Conservation (phyloP, 441 rosid species). For the Viola pubescens region DNA sequence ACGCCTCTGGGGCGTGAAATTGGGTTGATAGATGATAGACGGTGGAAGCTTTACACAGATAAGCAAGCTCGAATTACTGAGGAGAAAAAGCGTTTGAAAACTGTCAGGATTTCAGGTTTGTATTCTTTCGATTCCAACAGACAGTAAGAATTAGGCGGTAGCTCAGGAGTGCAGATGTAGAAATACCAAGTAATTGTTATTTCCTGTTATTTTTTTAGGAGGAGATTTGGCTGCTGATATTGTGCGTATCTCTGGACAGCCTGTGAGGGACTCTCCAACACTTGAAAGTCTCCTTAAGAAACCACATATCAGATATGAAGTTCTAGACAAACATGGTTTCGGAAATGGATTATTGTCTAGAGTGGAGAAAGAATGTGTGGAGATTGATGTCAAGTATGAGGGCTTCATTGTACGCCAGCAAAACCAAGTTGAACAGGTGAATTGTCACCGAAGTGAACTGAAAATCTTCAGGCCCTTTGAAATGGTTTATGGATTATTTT, state of each 20-base stretch:
- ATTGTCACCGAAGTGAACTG: not conserved
- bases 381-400: slow-evolving; percentile 88
- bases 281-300: slow-evolving; percentile 85
- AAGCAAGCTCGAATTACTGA: slow-evolving; percentile 76
- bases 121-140: slow-evolving; percentile 4
- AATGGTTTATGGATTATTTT: not conserved
- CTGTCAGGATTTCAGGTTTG: slow-evolving; percentile 78
- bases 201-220: slow-evolving; percentile 35
- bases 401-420: slow-evolving; percentile 89
- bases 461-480: not conserved
- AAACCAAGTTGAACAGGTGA: slow-evolving; percentile 79
- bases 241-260: slow-evolving; percentile 60
- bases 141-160: not conserved
- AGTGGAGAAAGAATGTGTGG: slow-evolving; percentile 83
- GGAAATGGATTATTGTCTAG: slow-evolving; percentile 61
- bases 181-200: not conserved
- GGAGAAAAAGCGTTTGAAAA: slow-evolving; percentile 71
- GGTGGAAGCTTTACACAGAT: slow-evolving; percentile 81
- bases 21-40: slow-evolving; percentile 88
- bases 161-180: too few relatives aligned
- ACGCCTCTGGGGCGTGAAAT: slow-evolving; percentile 88
- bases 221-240: slow-evolving; percentile 85
- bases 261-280: slow-evolving; percentile 73
- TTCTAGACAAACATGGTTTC: slow-evolving; percentile 82
- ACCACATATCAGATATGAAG: slow-evolving; percentile 74